phyloP scores from a whole-genome alignment of 106 monocot genomes.

The Dioscorea zingiberensis region DNA sequence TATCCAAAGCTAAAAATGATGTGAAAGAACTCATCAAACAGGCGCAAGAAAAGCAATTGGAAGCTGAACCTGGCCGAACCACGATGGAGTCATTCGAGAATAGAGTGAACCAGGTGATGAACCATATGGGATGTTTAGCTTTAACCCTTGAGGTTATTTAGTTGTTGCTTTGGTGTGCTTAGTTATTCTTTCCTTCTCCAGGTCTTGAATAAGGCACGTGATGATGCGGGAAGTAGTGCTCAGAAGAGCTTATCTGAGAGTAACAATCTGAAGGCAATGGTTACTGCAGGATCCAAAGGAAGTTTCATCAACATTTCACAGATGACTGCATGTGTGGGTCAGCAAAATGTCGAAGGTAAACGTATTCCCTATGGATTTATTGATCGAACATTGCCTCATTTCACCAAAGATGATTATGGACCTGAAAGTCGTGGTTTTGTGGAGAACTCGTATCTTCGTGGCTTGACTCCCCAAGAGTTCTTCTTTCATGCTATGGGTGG shows the following conservation, averaged over 20 bases:
- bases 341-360: conserved; percentile 99
- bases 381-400: conserved; percentile 89
- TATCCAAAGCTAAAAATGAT: conserved; percentile 84
- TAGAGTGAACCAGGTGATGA: conserved; percentile 83
- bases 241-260: conserved; percentile 97
- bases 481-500: conserved; percentile 99
- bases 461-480: conserved; percentile 95
- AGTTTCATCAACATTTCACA: conserved; percentile 99
- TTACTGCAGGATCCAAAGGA: conserved; percentile 96
- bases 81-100: conserved; percentile 99
- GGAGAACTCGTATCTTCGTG: conserved; percentile 96
- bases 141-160: neutral
- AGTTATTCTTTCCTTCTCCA: conserved; percentile 11
- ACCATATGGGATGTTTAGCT: neutral
- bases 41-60: conserved; percentile 76
- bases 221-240: conserved; percentile 95
- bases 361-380: conserved; percentile 96
- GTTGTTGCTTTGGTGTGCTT: neutral
- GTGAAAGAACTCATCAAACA: conserved; percentile 92
- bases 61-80: conserved; percentile 90
- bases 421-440: conserved; percentile 99
- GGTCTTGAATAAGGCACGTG: conserved; percentile 99
- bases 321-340: conserved; percentile 99
- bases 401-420: conserved; percentile 93
- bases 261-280: conserved; percentile 98